Conservation (phyloP, 2,329 filamentous ascomycete species). For the Fusarium miscanthi region DNA sequence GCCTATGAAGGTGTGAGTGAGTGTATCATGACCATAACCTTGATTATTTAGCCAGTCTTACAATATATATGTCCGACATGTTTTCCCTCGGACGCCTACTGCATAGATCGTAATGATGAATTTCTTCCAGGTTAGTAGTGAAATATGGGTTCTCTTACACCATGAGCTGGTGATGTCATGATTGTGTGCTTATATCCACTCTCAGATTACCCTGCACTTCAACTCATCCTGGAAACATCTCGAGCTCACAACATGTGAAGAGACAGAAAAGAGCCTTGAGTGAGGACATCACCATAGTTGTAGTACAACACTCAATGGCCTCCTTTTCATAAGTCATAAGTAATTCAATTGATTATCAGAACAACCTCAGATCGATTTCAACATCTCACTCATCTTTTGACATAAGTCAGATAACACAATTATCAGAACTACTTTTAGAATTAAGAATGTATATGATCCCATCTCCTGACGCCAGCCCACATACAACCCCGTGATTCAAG, state of each 20-base stretch:
- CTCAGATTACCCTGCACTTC: constrained; percentile 29
- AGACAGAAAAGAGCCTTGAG: background rate
- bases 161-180: constrained; percentile 36
- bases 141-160: constrained; percentile 10
- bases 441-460: constrained; percentile 36
- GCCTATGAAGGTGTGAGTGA: constrained; percentile 64
- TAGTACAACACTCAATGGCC: fast-evolving
- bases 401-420: background rate
- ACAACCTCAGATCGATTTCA: background rate
- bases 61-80: constrained; percentile 50
- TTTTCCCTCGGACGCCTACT: background rate
- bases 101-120: background rate
- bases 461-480: constrained; percentile 33
- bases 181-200: constrained; percentile 5
- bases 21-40: background rate
- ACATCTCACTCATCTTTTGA: background rate
- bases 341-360: background rate
- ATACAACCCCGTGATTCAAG: constrained; percentile 36
- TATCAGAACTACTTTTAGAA: constrained; percentile 16
- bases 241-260: background rate
- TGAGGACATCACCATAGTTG: no score
- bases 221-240: background rate
- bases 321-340: no score
- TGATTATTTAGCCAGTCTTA: constrained; percentile 16
- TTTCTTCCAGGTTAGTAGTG: background rate